Base-by-base conservation (phyloP, 441 rosid species). In the Erodium texanum region DNA sequence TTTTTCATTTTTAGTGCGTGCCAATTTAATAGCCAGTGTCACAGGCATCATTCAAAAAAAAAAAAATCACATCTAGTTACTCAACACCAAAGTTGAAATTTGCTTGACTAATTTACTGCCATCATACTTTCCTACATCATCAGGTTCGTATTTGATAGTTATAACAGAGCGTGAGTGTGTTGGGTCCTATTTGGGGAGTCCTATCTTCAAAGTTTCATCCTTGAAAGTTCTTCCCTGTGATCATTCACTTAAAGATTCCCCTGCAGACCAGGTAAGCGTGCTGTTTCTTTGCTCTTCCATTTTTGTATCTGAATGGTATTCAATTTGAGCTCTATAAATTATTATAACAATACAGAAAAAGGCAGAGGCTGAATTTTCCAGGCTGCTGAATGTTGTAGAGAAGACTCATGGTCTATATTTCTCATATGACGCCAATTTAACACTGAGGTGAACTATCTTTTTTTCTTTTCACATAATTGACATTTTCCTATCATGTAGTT, bases 361-460 rank as follows among this genome's bases (percentile, higher is more conserved):
- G 77, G 56, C 74, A 75, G 92, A 86, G 85, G 70, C 76, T 3
- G 88, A 86, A 70, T 88, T 86, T 74, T 79, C 84, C 27, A 69
- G 64, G 22, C 81, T 88, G 74, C 87, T 88, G 27, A 80, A 50
- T 34, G 62, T 81, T 63, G 88, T 90, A 1, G 96, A 91, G 78
- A 73, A 59, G 76, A 89, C 93, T 70, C 65, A 77, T 58, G 99
- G 98, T 77, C 88, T 95, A 64, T 89, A 74, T 76, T 92, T 92
- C 82, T 92, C 99, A n/a, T 95, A 95, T 71, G 89, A 92, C 66
- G 73, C 87, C 75, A 95, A 95, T 80, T 79, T 95, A 77, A 95
- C 98, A 0, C 79, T 95, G 70, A 92, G 99, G 99, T 92, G 72
- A 79, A 64, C 7, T 32, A 15, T 58, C 43, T 10, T 38, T 66